Evolutionary conservation across 106 monocot genomes (phyloP), one percentile per base, ranked within the genome.

Genomic region (Gastrodia elata): DNA sequence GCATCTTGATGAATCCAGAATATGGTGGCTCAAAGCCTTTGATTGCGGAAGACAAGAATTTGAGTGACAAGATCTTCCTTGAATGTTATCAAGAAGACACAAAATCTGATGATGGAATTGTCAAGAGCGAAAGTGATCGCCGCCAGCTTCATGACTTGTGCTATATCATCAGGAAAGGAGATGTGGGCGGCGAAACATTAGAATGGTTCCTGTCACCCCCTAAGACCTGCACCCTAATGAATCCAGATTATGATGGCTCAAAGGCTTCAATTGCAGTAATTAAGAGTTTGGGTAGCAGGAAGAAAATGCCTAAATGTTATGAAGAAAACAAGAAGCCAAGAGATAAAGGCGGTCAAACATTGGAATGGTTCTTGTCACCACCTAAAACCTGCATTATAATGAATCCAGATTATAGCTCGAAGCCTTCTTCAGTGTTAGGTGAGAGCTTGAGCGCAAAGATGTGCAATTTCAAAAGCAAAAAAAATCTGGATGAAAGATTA

Each of bases 161-260:
- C 30, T 82, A 76, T 22, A 68, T 75, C 20, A 64, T 76, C 18
- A 15, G 64, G 35, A 74, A 65, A 59, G 78, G 73, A 38, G 80
- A 59, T 30, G 25, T 58, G 43, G 87, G n/a, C n/a, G n/a, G 80
- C 37, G 67, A 38, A 46, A 80, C 73, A 26, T 81, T 95, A 35
- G 84, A 95, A 33, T 95, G 94, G 94, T 95, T 91, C 64, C 57
- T 92, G 36, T 96, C 89, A 4, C 90, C 95, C 24, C 96, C 90
- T 9, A 93, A 67, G 37, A 67, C 67, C 11, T 67, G 67, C 8
- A n/a, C 67, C n/a, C 6, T 67, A 20, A 36, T 67, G 67, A n/a
- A n/a, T n/a, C n/a, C n/a, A 38, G 70, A 15, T 18, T 52, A 22
- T 25, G 68, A n/a, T 39, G n/a, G 38, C 68, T n/a, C 38, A 82